Conservation (phyloP, 805 yeast species). For the Gaillardinia entomophila region DNA sequence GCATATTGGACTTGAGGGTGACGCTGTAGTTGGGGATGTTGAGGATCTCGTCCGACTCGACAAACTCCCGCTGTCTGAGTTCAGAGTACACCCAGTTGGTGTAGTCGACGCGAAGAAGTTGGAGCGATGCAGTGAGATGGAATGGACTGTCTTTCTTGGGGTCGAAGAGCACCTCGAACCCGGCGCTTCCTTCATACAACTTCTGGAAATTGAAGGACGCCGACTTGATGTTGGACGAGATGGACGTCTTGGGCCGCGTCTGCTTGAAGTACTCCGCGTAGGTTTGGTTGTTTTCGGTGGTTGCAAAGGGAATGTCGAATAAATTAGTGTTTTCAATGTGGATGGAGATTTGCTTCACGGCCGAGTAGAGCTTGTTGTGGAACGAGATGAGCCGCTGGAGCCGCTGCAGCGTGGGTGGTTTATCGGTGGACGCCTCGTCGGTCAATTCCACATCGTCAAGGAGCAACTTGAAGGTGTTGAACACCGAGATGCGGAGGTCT, state of each 20-base stretch:
- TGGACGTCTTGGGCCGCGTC: not conserved
- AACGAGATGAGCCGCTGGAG: slow-evolving; percentile 2
- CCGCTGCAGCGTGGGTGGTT: slow-evolving; percentile 2
- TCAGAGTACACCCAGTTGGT: slow-evolving; percentile 6
- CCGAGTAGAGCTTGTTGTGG: slow-evolving; percentile 15
- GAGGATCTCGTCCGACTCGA: slow-evolving; percentile 20
- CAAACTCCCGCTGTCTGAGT: not conserved
- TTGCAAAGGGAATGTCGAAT: slow-evolving; percentile 25
- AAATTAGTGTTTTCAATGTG: slow-evolving; percentile 20
- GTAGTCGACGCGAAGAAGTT: slow-evolving; percentile 23
- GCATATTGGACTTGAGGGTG: slow-evolving; percentile 30
- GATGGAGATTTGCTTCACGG: slow-evolving; percentile 19
- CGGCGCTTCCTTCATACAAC: slow-evolving; percentile 17
- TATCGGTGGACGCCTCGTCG: not conserved
- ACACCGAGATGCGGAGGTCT: slow-evolving; percentile 16
- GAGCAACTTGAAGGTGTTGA: slow-evolving; percentile 13
- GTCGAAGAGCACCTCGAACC: slow-evolving; percentile 33
- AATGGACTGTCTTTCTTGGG: slow-evolving; percentile 24
- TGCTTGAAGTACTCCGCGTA: slow-evolving; percentile 9
- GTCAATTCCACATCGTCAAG: slow-evolving; percentile 4
- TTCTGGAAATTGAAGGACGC: not conserved
- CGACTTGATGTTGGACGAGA: not conserved
- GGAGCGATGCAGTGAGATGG: slow-evolving; percentile 27
- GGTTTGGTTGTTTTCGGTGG: slow-evolving; percentile 14
- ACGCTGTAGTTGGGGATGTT: slow-evolving; percentile 29